Conservation (phyloP, 1,284 basidiomycete species). For the Trichosporon asahii region DNA sequence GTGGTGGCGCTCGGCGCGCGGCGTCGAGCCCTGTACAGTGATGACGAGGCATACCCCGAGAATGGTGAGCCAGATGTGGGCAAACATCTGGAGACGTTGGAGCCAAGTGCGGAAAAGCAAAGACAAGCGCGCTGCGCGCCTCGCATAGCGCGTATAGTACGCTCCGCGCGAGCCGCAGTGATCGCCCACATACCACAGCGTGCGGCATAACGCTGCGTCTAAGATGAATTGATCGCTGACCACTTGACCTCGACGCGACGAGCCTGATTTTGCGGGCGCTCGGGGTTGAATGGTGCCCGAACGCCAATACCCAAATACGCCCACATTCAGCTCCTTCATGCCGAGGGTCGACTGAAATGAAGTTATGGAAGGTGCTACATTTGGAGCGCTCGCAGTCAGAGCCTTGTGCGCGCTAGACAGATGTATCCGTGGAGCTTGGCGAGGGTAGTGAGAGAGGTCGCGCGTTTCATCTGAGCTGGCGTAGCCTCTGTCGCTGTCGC, state of each 20-base stretch:
- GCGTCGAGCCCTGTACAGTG: not conserved
- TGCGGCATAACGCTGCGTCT: conserved; percentile 1
- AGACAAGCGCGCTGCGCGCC: not conserved
- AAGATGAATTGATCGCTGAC: not conserved
- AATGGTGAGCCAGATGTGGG: not conserved
- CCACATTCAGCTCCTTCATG: not conserved
- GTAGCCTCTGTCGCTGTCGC: not conserved
- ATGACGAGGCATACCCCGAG: not conserved
- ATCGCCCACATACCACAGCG: not conserved
- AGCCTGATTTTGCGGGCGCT: not conserved
- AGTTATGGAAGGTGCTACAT: not conserved
- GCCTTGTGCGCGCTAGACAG: too few relatives aligned
- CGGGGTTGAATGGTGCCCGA: not conserved
- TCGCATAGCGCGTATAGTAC: too few relatives aligned
- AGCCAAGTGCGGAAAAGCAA: not conserved
- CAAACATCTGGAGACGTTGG: not conserved
- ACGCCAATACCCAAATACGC: not conserved
- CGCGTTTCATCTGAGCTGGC: not conserved
- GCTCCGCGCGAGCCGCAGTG: not conserved
- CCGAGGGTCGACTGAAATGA: not conserved
- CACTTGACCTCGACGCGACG: not conserved
- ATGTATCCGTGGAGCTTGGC: too few relatives aligned
- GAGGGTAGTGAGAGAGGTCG: not conserved
- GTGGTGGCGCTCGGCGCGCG: not conserved
- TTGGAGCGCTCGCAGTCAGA: not conserved